These are phyloP conservation scores for Chiua sp. DNA, from an alignment of 1,284 basidiomycete species.

Conservation along the genomic window DNA sequence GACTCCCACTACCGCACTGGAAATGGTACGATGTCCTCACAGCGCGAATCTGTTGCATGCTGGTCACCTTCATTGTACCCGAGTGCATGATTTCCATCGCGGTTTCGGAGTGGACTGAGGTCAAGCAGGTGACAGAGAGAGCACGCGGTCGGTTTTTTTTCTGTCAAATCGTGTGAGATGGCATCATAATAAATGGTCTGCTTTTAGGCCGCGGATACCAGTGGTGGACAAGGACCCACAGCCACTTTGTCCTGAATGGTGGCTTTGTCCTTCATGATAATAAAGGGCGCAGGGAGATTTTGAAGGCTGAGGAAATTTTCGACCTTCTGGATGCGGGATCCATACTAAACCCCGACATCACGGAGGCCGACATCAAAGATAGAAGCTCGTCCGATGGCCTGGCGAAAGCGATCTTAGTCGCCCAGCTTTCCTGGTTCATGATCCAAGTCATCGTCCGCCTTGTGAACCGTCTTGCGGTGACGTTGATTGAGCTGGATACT, in stretches of 20 bases:
- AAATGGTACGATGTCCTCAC: not conserved
- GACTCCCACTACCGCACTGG: conserved; percentile 28
- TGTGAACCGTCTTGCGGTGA: conserved; percentile 15
- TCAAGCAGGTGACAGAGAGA: conserved; percentile 3
- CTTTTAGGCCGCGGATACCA: conserved; percentile 5
- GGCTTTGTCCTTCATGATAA: conserved; percentile 22
- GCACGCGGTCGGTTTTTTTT: not conserved
- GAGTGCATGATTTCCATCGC: conserved; percentile 27
- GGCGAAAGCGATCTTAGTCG: not conserved
- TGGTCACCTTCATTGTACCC: conserved; percentile 25
- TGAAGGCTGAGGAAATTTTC: not conserved
- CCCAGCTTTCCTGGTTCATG: not conserved
- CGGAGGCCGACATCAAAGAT: not conserved
- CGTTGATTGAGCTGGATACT: conserved; percentile 39
- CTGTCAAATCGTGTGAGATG: not conserved
- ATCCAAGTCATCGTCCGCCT: not conserved
- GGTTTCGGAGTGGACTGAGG: conserved; percentile 28
- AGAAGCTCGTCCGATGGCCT: not conserved
- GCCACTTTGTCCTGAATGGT: conserved; percentile 35
- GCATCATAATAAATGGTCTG: too few species aligned
- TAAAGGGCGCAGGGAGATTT: not conserved
- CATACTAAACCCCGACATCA: not conserved
- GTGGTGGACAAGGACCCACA: conserved; percentile 29
- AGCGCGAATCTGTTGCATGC: conserved; percentile 23
- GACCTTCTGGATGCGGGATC: not conserved